Conservation (phyloP, 257 asterid species). For the Penstemon eatonii region DNA sequence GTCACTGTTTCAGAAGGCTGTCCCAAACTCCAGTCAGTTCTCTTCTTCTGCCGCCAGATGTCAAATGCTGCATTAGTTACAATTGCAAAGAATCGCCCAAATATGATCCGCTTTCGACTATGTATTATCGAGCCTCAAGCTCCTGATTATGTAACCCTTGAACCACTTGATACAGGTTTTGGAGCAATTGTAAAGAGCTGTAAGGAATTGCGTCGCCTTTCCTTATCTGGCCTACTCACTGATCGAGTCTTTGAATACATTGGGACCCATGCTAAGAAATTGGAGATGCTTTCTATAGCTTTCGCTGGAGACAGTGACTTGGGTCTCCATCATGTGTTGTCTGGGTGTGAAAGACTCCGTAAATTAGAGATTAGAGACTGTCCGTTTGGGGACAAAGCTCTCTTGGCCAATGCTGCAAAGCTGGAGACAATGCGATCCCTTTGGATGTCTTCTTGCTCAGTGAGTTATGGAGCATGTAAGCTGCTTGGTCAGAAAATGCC, state of each 20-base stretch:
- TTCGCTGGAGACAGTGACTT: constrained; percentile 92
- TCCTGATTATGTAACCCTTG: constrained; percentile 76
- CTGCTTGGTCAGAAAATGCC: constrained; percentile 82
- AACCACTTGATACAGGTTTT: constrained; percentile 82
- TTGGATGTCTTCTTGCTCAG: constrained; percentile 98
- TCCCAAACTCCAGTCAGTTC: constrained; percentile 84
- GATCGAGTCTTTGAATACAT: constrained; percentile 76
- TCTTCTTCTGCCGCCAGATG: constrained; percentile 96
- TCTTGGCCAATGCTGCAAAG: constrained; percentile 89
- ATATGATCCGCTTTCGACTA: constrained; percentile 72
- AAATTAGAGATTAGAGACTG: constrained; percentile 94
- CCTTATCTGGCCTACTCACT: constrained; percentile 81
- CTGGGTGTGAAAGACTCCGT: constrained; percentile 91
- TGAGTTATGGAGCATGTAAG: constrained; percentile 90
- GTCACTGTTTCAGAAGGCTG: constrained; percentile 89
- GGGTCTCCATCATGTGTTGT: constrained; percentile 82
- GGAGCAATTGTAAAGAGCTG: constrained; percentile 91
- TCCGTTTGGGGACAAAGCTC: constrained; percentile 96
- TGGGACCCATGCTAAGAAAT: constrained; percentile 79
- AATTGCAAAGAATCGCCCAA: constrained; percentile 74
- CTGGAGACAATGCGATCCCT: constrained; percentile 99
- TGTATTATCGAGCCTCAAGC: constrained; percentile 79
- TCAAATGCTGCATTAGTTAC: constrained; percentile 81
- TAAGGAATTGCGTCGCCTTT: constrained; percentile 78
- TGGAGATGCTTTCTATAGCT: constrained; percentile 95